Percentiles rank a stretch among this genome's conserved stretches.
Evolutionary conservation across 768 basidiomycete genomes (phyloP).

Genomic region (Tephrocybe rancida): DNA sequence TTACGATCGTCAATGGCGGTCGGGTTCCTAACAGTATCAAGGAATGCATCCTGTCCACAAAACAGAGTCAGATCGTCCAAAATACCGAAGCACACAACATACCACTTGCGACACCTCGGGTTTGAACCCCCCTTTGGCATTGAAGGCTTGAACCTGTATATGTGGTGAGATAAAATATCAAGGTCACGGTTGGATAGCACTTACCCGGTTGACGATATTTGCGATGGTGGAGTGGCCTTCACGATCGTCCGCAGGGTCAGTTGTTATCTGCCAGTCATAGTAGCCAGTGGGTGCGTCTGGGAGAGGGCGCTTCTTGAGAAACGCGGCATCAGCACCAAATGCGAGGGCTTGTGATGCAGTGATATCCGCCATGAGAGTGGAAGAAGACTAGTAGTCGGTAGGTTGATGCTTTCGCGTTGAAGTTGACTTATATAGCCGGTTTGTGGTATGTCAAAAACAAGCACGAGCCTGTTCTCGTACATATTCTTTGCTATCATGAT

Average conservation of each 20-base stretch:
- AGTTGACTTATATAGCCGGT: too few species aligned
- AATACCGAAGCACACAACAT: conserved; percentile 5
- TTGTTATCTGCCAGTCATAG: conserved; percentile 43
- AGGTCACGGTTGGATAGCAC: neutral
- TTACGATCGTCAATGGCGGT: conserved; percentile 46
- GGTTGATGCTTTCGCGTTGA: too few species aligned
- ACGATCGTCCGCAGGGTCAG: conserved; percentile 24
- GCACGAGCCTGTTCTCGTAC: too few species aligned
- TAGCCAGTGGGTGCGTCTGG: conserved; percentile 46
- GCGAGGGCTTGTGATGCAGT: conserved; percentile 26
- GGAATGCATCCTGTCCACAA: conserved; percentile 30
- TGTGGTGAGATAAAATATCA: neutral
- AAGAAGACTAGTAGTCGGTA: too few species aligned
- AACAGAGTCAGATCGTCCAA: neutral
- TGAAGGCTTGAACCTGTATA: conserved; percentile 20
- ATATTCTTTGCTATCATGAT: too few species aligned
- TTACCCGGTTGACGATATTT: conserved; percentile 29
- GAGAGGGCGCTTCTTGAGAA: conserved; percentile 36
- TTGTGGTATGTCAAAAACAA: too few species aligned
- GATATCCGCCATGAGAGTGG: conserved; percentile 16
- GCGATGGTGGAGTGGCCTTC: conserved; percentile 37
- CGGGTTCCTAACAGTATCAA: conserved; percentile 29
- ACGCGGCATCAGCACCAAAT: conserved; percentile 32
- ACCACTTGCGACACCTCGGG: conserved; percentile 26
- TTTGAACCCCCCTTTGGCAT: conserved; percentile 23